Evolutionary conservation across 2,329 filamentous ascomycete species (phyloP), one percentile per base, ranked within the genome.

Genomic region (Myotisia sp.): DNA sequence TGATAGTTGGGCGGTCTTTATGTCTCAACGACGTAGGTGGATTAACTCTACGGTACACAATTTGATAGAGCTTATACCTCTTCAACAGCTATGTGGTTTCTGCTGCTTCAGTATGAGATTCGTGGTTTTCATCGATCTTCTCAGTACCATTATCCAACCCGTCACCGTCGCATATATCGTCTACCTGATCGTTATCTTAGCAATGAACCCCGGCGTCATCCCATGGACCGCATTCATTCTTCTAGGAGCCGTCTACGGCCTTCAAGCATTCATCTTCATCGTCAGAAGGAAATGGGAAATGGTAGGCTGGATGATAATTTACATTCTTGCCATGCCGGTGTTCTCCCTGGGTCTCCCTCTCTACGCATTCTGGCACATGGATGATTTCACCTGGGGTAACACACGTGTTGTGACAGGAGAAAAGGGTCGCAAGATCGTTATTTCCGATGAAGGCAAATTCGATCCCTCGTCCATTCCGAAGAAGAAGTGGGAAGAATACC

Each of bases 41-140:
- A 98, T 98, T 62, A 98, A 98, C 68, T 94, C 86, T 37, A 98
- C 90, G 0, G 83, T 98, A 33, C 90, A 98, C 69, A 98, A 98
- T 58, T 68, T 98, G 42, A 81, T 92, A 43, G 90, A 98, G 57
- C 77, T 98, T 42, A 87, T 95, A 42, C 86, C 87, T 4, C 68
- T 98, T 58, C 75, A 80, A 41, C 82, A 95, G 56, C 79, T 98
- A 33, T 98, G 90, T 59, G 90, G 90, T 62, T 98, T 98, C 77
- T 98, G 90, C 70, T 98, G 90, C 63, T 98, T 98, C 68, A 92
- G 82, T 60, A 98, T 98, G 90, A 79, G 90, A 50, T 98, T 98
- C 59, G 73, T 98, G 39, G 86, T 98, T 46, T 92, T 98, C 52
- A 58, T 98, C 46, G 90, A 98, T 59, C 65, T 98, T 47, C 66